Evolutionary conservation across 257 asterid species (phyloP).

Genomic region (Parsonsia alboflavescens): DNA sequence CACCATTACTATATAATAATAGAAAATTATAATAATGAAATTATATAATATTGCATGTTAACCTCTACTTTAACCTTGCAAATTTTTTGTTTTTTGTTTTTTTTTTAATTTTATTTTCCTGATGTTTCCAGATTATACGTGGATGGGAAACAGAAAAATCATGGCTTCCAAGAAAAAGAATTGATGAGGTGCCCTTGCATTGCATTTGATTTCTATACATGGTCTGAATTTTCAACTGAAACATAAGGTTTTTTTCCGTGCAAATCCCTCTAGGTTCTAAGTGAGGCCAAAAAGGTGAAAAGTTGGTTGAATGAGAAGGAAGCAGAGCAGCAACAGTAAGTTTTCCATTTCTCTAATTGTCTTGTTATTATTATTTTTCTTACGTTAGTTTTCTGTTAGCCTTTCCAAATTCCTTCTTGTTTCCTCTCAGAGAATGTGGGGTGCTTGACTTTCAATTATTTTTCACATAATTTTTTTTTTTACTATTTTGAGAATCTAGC

Average conservation of each 20-base stretch:
- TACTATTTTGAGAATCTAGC: neutral
- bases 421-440: neutral
- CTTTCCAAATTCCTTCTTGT: neutral
- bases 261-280: slow-evolving; percentile 41
- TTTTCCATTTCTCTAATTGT: neutral
- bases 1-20: too few relatives aligned
- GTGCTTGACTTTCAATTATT: neutral
- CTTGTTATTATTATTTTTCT: neutral
- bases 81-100: too few relatives aligned
- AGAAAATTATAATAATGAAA: too few relatives aligned
- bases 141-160: slow-evolving; percentile 81
- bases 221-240: neutral
- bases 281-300: slow-evolving; percentile 69
- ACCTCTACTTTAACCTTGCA: neutral
- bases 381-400: neutral
- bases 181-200: slow-evolving; percentile 62
- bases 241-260: neutral
- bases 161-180: slow-evolving; percentile 83
- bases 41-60: neutral
- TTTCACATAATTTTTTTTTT: neutral
- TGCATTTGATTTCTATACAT: slow-evolving; percentile 11
- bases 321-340: slow-evolving; percentile 86
- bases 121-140: slow-evolving; percentile 50
- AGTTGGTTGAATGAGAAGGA: slow-evolving; percentile 81
- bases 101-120: neutral